Percentiles rank a stretch among this genome's conserved stretches.
Evolutionary conservation across 371 early-diverging fungal genomes (phyloP).

Genomic region (Mucor plumbeus): DNA sequence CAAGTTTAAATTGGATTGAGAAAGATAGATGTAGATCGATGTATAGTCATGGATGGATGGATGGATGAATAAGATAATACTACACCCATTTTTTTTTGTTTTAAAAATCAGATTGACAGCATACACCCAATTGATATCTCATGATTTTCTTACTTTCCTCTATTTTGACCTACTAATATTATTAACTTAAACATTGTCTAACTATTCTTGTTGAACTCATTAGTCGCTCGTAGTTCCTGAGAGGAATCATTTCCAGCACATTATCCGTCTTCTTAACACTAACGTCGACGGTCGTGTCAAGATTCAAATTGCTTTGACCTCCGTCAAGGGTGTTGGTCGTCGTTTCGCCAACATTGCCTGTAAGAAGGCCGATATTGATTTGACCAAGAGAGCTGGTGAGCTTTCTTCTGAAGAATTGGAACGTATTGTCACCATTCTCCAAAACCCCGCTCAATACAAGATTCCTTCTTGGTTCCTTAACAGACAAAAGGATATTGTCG

Average conservation of each 20-base stretch:
- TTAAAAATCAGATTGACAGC: background rate
- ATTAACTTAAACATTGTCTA: background rate
- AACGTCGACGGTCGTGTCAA: constrained; percentile 98
- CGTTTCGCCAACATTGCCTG: constrained; percentile 98
- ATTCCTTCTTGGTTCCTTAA: constrained; percentile 99
- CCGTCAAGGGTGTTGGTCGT: constrained; percentile 99
- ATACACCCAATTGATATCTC: background rate
- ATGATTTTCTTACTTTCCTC: too few relatives aligned
- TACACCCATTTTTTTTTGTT: background rate
- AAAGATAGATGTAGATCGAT: background rate
- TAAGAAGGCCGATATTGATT: constrained; percentile 98
- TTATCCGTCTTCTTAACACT: constrained; percentile 99
- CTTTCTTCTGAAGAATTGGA: constrained; percentile 93
- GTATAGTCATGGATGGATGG: background rate
- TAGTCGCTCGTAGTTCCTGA: constrained; percentile 92
- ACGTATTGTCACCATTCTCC: constrained; percentile 89
- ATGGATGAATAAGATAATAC: background rate
- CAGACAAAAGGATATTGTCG: constrained; percentile 97
- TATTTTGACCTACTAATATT: background rate
- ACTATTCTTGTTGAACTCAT: too few relatives aligned
- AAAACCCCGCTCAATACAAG: constrained; percentile 95
- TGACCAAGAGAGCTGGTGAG: constrained; percentile 98
- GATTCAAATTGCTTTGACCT: constrained; percentile 96
- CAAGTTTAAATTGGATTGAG: background rate
- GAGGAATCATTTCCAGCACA: constrained; percentile 93